Percentiles rank a stretch among this genome's conserved stretches.
Conservation (phyloP, 2,329 filamentous ascomycete species). For the Beauveria sp. region DNA sequence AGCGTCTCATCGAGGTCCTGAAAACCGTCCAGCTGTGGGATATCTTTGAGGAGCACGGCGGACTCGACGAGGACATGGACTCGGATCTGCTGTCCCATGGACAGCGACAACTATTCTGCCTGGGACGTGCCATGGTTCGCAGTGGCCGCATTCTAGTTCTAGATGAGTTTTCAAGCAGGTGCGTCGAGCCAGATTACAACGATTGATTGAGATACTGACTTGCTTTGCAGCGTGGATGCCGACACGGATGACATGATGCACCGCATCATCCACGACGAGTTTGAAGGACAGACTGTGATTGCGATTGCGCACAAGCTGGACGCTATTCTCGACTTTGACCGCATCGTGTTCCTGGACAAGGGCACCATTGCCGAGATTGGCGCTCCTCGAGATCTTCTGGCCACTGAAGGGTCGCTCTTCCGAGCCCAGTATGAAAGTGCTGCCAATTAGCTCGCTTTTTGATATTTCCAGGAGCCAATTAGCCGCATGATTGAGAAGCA, state of each 20-base stretch:
- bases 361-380: constrained; percentile 5
- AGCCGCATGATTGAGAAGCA: neutral
- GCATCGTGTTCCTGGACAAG: constrained; percentile 56
- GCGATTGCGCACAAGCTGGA: constrained; percentile 34
- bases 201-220: neutral
- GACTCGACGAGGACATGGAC: constrained; percentile 27
- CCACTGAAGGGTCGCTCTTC: neutral
- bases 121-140: constrained; percentile 27
- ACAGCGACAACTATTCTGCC: constrained; percentile 37
- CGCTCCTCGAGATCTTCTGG: constrained; percentile 1
- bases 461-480: neutral
- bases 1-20: constrained; percentile 34
- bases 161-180: constrained; percentile 30
- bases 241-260: constrained; percentile 27
- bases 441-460: neutral
- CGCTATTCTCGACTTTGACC: constrained; percentile 43
- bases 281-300: constrained; percentile 42
- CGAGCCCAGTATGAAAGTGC: constrained; percentile 2
- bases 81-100: constrained; percentile 30
- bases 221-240: constrained; percentile 23
- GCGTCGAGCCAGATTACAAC: neutral
- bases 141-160: constrained; percentile 28
- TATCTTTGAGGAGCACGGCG: constrained; percentile 30
- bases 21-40: constrained; percentile 36
- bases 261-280: constrained; percentile 23